Base-by-base conservation (phyloP, 208 protist species). In the Strigomonas culicis region DNA sequence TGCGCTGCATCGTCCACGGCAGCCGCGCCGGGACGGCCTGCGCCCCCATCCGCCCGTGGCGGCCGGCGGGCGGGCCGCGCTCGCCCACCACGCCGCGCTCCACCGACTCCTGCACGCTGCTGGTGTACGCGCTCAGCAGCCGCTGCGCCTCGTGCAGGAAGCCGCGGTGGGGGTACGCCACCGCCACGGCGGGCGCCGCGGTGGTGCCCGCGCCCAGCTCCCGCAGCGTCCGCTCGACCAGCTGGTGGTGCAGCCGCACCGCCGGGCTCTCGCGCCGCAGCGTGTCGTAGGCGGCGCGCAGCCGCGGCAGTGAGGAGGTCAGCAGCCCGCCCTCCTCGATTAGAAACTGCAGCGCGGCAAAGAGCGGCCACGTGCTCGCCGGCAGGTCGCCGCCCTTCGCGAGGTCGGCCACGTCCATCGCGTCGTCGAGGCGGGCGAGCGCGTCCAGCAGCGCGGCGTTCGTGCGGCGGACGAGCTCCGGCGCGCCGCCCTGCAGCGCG, bases 331-430 rank as follows among this genome's bases (percentile, higher is more conserved):
- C 83, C 60, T 93, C 72, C 52, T 90, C 80, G 7, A 90, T 67
- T 1, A 93, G 64, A 74, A 93, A 90, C 44, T 85, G 72, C 22
- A 93, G 47, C 24, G 63, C 60, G 19, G 74, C 68, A 55, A 82
- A 90, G n/a, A 93, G 68, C 10, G 81, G 80, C 80, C 86, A 92
- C 22, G 80, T 86, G 56, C 79, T 79, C 28, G 79, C 59, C 13
- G 75, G 52, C 24, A 81, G 68, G 4, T 71, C 39, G 32, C 27
- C 57, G 43, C 46, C 25, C 11, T 28, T 49, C 0, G n/a, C 15
- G n/a, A 50, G 41, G 2, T 83, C 75, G 57, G 67, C 60, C 10
- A 17, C 49, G 22, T 70, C 51, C 3, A 93, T 49, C 1, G 73
- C 76, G 10, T 31, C 52, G 25, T 93, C 86, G 10, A 93, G 72